Evolutionary conservation across 2,329 filamentous ascomycete species (phyloP), one percentile per base, ranked within the genome.

Genomic region (Claviceps sorghi): DNA sequence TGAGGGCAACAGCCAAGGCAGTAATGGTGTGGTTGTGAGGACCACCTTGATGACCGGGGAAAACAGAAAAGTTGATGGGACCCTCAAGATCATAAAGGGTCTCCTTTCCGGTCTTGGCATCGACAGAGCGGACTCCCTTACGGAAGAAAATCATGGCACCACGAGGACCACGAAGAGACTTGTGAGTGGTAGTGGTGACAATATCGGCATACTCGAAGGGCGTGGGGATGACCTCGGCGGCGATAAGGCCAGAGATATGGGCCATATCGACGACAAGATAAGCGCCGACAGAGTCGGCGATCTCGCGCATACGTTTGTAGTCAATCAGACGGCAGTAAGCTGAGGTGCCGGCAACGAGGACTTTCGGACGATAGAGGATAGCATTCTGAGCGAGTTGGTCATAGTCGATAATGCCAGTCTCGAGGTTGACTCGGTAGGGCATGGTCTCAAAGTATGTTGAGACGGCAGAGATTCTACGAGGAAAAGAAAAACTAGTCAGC

Each of bases 111-210:
- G 86, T 83, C 80, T 96, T 96, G 71, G 86, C 75, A 67, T 97
- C 88, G 52, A 85, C 85, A 64, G 85, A 88, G 65, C 91, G 86
- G 56, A 96, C 84, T 58, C 93, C 93, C 77, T 95, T 96, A 72
- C 93, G 88, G 83, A 90, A 98, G 82, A 98, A 98, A 75, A 98
- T 98, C 93, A 98, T 98, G 67, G 93, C 93, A 65, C 93, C 93
- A 69, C 93, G 88, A 55, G 93, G 93, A 55, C 93, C 93, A 72
- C 93, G 89, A 61, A 98, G 86, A 52, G 90, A 96, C 80, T 98
- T 98, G 83, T 98, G 93, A 47, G 93, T 98, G 57, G 93, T 98
- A 57, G 93, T 98, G 57, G 93, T 98, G 62, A 98, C 93, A 53
- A 98, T 85, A 67, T 98, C 93, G 59, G 93, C 91, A 69, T 95